A percentile compares a stretch with the other conserved stretches of the same genome.
phyloP scores from a whole-genome alignment of 2,329 filamentous ascomycete genomes.

The Diplocarpon mali region DNA sequence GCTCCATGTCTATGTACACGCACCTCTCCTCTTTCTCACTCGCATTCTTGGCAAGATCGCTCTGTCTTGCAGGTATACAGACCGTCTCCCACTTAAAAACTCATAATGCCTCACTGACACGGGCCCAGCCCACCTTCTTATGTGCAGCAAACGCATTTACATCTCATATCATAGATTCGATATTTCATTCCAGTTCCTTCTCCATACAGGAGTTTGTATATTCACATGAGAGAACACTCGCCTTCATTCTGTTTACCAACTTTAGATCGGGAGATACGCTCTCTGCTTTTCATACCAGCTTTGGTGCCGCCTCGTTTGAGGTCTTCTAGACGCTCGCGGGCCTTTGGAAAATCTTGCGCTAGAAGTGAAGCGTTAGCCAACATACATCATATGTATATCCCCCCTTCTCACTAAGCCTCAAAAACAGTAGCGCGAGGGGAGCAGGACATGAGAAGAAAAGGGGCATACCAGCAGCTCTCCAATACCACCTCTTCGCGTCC shows the following conservation, averaged over 20 bases:
- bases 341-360: conserved; percentile 94
- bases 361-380: conserved; percentile 3
- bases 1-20: too few species aligned
- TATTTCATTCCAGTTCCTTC: too few species aligned
- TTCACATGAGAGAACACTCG: conserved; percentile 74
- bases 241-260: conserved; percentile 78
- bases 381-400: not conserved
- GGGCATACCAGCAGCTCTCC: conserved; percentile 82
- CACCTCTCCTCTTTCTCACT: too few species aligned
- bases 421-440: not conserved
- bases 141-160: too few species aligned
- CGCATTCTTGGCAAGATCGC: too few species aligned
- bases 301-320: conserved; percentile 71
- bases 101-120: too few species aligned
- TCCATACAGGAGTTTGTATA: not conserved
- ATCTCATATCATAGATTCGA: too few species aligned
- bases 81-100: too few species aligned
- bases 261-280: conserved; percentile 71
- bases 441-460: not conserved
- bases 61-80: too few species aligned
- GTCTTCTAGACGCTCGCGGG: conserved; percentile 84
- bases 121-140: too few species aligned
- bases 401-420: not conserved
- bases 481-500: conserved; percentile 97
- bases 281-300: conserved; percentile 57